Conservation (phyloP, 495 filamentous ascomycete genomes). For the Penicillium nucicola region DNA sequence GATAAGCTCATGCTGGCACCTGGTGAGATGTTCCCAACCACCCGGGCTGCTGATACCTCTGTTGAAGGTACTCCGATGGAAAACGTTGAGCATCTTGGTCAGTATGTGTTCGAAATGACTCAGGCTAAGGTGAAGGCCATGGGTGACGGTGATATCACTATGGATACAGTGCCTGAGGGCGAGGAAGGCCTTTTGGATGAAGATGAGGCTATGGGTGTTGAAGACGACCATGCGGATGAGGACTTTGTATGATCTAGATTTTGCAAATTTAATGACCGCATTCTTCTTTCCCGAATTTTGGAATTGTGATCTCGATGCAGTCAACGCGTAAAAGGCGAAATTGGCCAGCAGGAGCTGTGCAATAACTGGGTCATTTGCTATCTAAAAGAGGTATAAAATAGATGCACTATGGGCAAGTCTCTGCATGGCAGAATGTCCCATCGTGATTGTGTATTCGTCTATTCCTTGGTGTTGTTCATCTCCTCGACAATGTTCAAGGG, state of each 20-base stretch:
- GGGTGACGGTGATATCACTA: conserved; percentile 36
- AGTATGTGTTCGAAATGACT: conserved; percentile 98
- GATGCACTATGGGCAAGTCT: no score
- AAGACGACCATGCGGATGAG: conserved; percentile 27
- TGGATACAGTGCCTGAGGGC: conserved; percentile 32
- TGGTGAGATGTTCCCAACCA: conserved; percentile 80
- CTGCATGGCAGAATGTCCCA: no score
- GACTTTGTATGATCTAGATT: conserved; percentile 33
- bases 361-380: no score
- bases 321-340: no score
- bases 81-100: conserved; percentile 88
- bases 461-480: conserved; percentile 25
- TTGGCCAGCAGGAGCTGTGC: no score
- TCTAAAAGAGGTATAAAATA: no score
- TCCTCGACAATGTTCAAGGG: conserved; percentile 57
- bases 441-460: not conserved
- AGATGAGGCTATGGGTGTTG: conserved; percentile 38
- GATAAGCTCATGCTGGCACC: conserved; percentile 77
- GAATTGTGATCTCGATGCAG: no score
- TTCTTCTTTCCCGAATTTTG: not conserved
- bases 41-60: conserved; percentile 55
- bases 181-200: conserved; percentile 47
- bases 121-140: conserved; percentile 71
- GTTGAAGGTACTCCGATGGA: conserved; percentile 70
- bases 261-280: not conserved